phyloP scores from a whole-genome alignment of 331 rosid species.

The Cydonia oblonga region DNA sequence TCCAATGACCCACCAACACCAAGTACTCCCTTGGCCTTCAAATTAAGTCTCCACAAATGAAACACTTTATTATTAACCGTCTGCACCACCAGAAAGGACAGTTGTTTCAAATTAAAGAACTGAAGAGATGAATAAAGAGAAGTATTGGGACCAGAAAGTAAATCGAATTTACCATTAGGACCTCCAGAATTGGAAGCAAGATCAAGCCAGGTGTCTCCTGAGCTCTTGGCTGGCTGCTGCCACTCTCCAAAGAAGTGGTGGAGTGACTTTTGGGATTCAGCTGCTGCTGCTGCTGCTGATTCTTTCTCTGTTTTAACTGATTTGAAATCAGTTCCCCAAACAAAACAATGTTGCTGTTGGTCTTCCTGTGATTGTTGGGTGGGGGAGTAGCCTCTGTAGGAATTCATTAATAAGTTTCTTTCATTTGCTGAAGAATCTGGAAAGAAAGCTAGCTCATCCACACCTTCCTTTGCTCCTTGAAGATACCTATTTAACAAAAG shows the following conservation, averaged over 20 bases:
- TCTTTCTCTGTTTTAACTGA: slow-evolving; percentile 43
- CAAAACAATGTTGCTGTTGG: slow-evolving; percentile 56
- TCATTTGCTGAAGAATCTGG: slow-evolving; percentile 63
- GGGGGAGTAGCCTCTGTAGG: slow-evolving; percentile 48
- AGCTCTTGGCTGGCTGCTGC: slow-evolving; percentile 54
- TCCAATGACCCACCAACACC: slow-evolving; percentile 32
- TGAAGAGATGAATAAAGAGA: not conserved
- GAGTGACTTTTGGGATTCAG: slow-evolving; percentile 74
- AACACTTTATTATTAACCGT: slow-evolving; percentile 32
- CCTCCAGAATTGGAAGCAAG: slow-evolving; percentile 74
- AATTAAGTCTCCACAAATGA: slow-evolving; percentile 20
- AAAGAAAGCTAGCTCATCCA: slow-evolving; percentile 72
- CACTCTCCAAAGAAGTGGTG: slow-evolving; percentile 96
- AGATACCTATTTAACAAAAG: slow-evolving; percentile 29
- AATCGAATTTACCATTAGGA: slow-evolving; percentile 31
- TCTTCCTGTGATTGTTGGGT: slow-evolving; percentile 29
- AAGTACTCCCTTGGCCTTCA: slow-evolving; percentile 42
- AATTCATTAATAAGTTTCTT: slow-evolving; percentile 37
- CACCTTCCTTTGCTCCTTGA: slow-evolving; percentile 54
- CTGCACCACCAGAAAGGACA: slow-evolving; percentile 33
- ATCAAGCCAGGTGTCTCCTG: slow-evolving; percentile 85
- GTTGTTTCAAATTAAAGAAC: not conserved
- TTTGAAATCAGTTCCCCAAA: slow-evolving; percentile 86
- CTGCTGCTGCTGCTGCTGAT: slow-evolving; percentile 1
- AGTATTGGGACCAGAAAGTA: not conserved